Evolutionary conservation across 495 filamentous ascomycete species (phyloP).

Genomic region (Xylaria scruposa): DNA sequence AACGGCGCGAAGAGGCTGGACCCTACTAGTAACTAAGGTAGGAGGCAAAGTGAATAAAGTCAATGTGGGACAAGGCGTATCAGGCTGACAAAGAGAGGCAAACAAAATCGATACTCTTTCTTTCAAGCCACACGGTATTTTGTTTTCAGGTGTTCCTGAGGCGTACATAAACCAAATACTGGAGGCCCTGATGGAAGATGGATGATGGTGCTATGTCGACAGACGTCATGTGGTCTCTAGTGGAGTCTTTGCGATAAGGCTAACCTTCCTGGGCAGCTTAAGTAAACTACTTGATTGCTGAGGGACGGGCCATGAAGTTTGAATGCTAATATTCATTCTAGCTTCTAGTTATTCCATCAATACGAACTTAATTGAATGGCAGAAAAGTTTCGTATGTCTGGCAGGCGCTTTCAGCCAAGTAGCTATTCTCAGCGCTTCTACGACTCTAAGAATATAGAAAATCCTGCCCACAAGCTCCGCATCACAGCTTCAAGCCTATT

Average conservation of each 20-base stretch:
- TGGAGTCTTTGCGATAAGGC: conserved; percentile 23
- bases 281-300: neutral
- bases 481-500: neutral
- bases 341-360: neutral
- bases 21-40: conserved; percentile 2
- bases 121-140: neutral
- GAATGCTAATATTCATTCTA: neutral
- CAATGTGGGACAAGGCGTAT: neutral
- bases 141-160: neutral
- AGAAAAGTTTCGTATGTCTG: neutral
- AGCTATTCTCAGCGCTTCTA: neutral
- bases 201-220: neutral
- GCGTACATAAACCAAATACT: neutral
- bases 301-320: neutral
- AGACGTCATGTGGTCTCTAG: conserved; percentile 25
- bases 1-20: conserved; percentile 27
- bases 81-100: neutral
- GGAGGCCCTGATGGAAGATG: neutral
- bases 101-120: neutral
- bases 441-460: neutral
- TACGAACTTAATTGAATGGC: neutral
- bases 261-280: neutral
- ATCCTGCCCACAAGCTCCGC: neutral
- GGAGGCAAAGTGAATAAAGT: conserved; percentile 4
- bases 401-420: neutral